Evolutionary conservation across 2,329 filamentous ascomycete genomes (phyloP).

Genomic region (Reticulascus tulasneorum): DNA sequence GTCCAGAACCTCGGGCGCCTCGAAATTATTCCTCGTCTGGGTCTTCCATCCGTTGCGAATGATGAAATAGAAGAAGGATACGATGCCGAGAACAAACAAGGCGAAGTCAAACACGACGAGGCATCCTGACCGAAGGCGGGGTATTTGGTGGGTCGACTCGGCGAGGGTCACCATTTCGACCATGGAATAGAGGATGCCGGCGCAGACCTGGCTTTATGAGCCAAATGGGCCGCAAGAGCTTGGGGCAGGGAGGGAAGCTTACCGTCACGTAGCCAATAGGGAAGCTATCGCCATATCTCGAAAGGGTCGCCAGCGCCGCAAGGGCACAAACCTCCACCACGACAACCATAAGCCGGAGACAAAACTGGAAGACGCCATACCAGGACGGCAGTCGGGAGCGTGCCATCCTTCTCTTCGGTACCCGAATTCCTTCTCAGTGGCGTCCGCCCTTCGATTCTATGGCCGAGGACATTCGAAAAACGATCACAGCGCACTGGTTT

Average conservation of each 20-base stretch:
- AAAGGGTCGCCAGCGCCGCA: slow-evolving; percentile 13
- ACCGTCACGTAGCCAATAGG: slow-evolving; percentile 15
- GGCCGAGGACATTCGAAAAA: no score
- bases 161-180: slow-evolving; percentile 21
- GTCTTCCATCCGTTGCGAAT: slow-evolving; percentile 14
- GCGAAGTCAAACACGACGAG: slow-evolving; percentile 14
- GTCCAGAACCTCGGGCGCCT: slow-evolving; percentile 8
- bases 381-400: slow-evolving; percentile 13
- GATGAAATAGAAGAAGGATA: slow-evolving; percentile 17
- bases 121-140: slow-evolving; percentile 11
- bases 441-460: no score
- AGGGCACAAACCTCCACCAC: slow-evolving; percentile 16
- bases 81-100: slow-evolving; percentile 15
- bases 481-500: no score
- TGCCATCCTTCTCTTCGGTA: no score
- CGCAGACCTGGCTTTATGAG: slow-evolving; percentile 18
- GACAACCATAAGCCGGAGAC: slow-evolving; percentile 14
- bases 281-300: slow-evolving; percentile 11
- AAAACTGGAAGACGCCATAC: slow-evolving; percentile 17
- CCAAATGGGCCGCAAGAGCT: neutral
- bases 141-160: slow-evolving; percentile 15
- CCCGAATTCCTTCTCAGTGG: no score
- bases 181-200: slow-evolving; percentile 41
- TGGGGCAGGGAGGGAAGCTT: neutral
- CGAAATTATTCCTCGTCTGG: slow-evolving; percentile 4